Evolutionary conservation across 31 red algal genomes (phyloP).

Genomic region (Porphyra umbilicalis): DNA sequence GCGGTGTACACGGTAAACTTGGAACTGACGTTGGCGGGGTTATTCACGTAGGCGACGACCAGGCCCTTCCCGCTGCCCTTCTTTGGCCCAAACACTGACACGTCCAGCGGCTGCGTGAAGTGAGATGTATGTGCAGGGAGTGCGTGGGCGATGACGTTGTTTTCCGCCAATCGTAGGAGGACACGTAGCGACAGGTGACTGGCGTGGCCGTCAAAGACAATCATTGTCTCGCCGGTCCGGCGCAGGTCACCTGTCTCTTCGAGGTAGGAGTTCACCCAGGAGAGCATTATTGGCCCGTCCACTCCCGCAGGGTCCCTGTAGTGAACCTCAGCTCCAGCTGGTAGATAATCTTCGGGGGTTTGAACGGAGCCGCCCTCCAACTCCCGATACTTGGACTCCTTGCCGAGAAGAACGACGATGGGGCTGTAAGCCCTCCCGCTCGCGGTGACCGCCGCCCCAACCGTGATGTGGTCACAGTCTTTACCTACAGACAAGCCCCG

Average conservation of each 20-base stretch:
- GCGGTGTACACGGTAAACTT: constrained; percentile 11
- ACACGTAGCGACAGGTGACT: constrained; percentile 23
- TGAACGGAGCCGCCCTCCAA: background rate
- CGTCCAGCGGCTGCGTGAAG: too few species aligned
- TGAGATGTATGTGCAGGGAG: too few species aligned
- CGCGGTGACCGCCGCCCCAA: constrained; percentile 3
- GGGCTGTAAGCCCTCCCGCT: constrained; percentile 17
- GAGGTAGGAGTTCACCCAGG: constrained; percentile 19
- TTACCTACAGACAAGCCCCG: background rate
- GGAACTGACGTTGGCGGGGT: too few species aligned
- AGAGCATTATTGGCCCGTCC: constrained; percentile 7
- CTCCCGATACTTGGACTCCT: constrained; percentile 1
- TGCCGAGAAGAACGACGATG: constrained; percentile 29
- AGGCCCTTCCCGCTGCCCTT: too few species aligned
- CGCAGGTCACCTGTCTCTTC: background rate
- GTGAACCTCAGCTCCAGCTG: background rate
- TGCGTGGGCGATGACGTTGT: too few species aligned
- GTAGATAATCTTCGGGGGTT: constrained; percentile 5
- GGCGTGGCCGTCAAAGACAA: constrained; percentile 24
- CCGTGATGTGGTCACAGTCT: background rate
- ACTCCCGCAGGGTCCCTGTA: constrained; percentile 19
- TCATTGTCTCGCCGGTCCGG: constrained; percentile 3
- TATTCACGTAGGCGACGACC: too few species aligned
- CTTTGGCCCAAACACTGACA: too few species aligned
- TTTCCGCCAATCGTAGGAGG: constrained; percentile 17